Evolutionary conservation across 306 rosid species (phyloP).

Genomic region (Cercis canadensis): DNA sequence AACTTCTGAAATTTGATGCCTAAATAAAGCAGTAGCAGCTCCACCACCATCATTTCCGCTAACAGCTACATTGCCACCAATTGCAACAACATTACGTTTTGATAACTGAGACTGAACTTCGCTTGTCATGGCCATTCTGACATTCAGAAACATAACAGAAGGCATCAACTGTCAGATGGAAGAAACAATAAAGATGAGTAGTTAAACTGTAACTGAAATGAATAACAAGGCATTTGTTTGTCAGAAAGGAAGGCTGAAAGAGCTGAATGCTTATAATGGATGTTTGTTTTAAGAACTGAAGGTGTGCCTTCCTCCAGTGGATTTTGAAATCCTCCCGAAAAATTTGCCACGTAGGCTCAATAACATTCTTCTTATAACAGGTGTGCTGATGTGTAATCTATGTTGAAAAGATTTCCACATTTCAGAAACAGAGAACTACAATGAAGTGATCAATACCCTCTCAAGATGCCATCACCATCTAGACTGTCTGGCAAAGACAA

Average conservation of each 20-base stretch:
- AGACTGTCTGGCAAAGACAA: conserved; percentile 78
- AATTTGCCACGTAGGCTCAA: conserved; percentile 8
- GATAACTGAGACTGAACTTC: conserved; percentile 87
- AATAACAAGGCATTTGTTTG: conserved; percentile 16
- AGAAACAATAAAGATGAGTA: neutral
- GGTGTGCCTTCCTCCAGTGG: neutral
- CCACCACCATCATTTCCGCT: conserved; percentile 81
- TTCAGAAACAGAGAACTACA: neutral
- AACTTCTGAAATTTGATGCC: conserved; percentile 77
- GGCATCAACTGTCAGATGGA: conserved; percentile 37
- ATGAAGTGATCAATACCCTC: conserved; percentile 66
- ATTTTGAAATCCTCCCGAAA: conserved; percentile 6
- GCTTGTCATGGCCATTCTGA: conserved; percentile 97
- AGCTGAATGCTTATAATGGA: neutral
- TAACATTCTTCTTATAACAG: conserved; percentile 4
- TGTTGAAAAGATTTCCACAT: neutral
- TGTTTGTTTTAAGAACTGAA: neutral
- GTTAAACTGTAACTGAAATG: conserved; percentile 12
- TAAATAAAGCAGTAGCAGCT: conserved; percentile 74
- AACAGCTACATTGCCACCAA: conserved; percentile 87
- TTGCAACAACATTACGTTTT: conserved; percentile 60
- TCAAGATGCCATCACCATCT: conserved; percentile 69
- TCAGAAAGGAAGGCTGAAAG: neutral
- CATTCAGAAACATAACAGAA: conserved; percentile 41
- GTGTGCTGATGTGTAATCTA: neutral